phyloP scores from a whole-genome alignment of 352 stramenopile species.

The Achlya hypogyna region DNA sequence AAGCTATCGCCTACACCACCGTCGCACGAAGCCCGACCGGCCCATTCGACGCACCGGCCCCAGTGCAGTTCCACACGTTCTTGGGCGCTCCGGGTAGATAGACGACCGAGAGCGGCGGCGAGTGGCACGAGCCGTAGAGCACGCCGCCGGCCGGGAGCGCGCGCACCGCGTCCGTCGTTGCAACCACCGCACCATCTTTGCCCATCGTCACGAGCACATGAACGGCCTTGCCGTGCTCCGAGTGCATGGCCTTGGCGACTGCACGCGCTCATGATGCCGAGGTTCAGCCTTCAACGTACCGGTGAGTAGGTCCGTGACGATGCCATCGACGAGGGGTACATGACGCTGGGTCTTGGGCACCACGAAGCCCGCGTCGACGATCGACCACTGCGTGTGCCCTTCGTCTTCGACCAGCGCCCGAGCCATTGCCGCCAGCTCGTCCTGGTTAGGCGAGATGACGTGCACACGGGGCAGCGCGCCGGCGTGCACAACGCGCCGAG shows the following conservation, averaged over 20 bases:
- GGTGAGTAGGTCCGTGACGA: slow-evolving; percentile 65
- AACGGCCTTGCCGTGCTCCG: slow-evolving; percentile 36
- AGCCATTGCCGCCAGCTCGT: slow-evolving; percentile 65
- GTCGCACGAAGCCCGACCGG: too few relatives aligned
- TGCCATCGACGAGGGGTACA: slow-evolving; percentile 35
- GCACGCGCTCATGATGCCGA: neutral
- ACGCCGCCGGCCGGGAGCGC: slow-evolving; percentile 41
- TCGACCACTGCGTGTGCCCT: slow-evolving; percentile 10
- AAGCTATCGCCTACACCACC: slow-evolving; percentile 46
- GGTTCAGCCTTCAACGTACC: neutral
- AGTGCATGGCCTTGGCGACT: slow-evolving; percentile 31
- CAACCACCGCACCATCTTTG: slow-evolving; percentile 59
- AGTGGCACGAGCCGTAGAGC: slow-evolving; percentile 22
- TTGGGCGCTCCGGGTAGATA: slow-evolving; percentile 53
- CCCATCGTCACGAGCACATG: slow-evolving; percentile 75
- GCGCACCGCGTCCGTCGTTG: slow-evolving; percentile 35
- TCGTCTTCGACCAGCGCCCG: slow-evolving; percentile 37
- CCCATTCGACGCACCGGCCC: slow-evolving; percentile 44
- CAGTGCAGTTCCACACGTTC: slow-evolving; percentile 58
- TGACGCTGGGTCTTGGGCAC: neutral
- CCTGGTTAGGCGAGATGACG: slow-evolving; percentile 70
- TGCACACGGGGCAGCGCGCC: slow-evolving; percentile 36
- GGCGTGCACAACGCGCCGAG: slow-evolving; percentile 47
- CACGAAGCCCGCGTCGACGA: neutral
- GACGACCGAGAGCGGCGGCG: slow-evolving; percentile 36